Conservation (phyloP, 2,329 filamentous ascomycete species). For the Tolypocladium sp. region DNA sequence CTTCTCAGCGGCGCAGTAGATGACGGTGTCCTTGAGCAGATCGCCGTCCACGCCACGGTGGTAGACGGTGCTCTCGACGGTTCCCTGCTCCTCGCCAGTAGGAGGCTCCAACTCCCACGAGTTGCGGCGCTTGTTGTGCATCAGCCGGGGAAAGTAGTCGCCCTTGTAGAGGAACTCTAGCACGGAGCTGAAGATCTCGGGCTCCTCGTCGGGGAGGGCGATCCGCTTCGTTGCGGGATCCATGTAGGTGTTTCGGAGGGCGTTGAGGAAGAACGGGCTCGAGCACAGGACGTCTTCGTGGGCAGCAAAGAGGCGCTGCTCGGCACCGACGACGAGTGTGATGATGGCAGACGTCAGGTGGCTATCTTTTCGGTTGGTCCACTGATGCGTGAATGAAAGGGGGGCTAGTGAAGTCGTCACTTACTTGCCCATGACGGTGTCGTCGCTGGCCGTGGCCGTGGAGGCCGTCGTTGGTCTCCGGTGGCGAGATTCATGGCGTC, state of each 20-base stretch:
- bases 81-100: constrained; percentile 31
- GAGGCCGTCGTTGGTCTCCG: constrained; percentile 40
- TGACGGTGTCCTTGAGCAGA: constrained; percentile 78
- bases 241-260: constrained; percentile 24
- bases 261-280: constrained; percentile 63
- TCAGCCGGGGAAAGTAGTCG: constrained; percentile 77
- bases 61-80: constrained; percentile 58
- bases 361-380: constrained; percentile 21
- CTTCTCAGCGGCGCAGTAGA: constrained; percentile 82
- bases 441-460: constrained; percentile 25
- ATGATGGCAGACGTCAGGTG: constrained; percentile 60
- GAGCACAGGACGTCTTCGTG: constrained; percentile 76
- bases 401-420: constrained; percentile 8
- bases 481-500: constrained; percentile 39
- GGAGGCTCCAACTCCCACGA: constrained; percentile 72
- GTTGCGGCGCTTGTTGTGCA: constrained; percentile 73
- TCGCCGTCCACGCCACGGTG: constrained; percentile 55
- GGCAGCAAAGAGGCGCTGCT: constrained; percentile 81
- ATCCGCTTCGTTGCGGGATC: constrained; percentile 52
- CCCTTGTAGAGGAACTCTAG: constrained; percentile 92
- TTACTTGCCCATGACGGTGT: constrained; percentile 35
- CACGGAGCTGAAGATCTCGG: constrained; percentile 82
- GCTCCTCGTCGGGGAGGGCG: constrained; percentile 73
- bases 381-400: neutral
- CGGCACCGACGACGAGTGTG: constrained; percentile 70